A percentile compares a stretch with the other conserved stretches of the same genome.
Conservation (phyloP, 2,329 filamentous ascomycete species). For the Arthrobotrys megalospora region DNA sequence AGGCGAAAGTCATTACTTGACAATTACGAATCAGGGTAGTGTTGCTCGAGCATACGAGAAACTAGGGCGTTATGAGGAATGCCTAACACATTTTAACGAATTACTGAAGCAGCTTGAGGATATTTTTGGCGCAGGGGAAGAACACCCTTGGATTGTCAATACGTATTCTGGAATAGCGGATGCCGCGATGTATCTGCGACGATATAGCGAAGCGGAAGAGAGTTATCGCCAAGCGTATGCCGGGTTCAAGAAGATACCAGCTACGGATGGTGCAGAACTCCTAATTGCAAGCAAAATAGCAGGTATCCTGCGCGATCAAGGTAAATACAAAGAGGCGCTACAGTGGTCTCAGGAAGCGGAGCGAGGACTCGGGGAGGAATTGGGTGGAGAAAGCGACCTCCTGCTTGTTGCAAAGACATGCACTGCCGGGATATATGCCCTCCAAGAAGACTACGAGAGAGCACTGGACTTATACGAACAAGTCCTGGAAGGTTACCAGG, state of each 20-base stretch:
- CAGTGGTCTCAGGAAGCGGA: conserved; percentile 18
- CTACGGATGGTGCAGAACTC: neutral
- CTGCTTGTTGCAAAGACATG: conserved; percentile 12
- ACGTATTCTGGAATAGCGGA: conserved; percentile 8
- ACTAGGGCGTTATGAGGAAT: conserved; percentile 1
- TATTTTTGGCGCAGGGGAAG: conserved; percentile 23
- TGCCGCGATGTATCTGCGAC: neutral
- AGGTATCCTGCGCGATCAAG: neutral
- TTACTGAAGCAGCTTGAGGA: neutral
- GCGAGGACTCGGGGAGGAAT: neutral
- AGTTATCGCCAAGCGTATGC: conserved; percentile 3
- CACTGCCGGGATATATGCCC: conserved; percentile 18
- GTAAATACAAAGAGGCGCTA: conserved; percentile 7
- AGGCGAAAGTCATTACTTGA: conserved; percentile 23
- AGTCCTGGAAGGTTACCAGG: conserved; percentile 1
- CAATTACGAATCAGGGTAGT: neutral
- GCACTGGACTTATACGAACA: conserved; percentile 28
- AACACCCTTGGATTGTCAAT: conserved; percentile 27
- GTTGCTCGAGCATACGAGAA: conserved; percentile 19
- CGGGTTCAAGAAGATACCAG: neutral
- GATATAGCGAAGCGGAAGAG: conserved; percentile 23
- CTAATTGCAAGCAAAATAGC: conserved; percentile 20
- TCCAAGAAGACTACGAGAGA: conserved; percentile 5
- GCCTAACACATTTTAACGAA: neutral
- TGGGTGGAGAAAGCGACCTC: neutral